Percentiles rank a stretch among this genome's conserved stretches.
These are phyloP conservation scores for Scedosporium boydii DNA, from an alignment of 2,329 filamentous ascomycete species.

Conservation along the genomic window DNA sequence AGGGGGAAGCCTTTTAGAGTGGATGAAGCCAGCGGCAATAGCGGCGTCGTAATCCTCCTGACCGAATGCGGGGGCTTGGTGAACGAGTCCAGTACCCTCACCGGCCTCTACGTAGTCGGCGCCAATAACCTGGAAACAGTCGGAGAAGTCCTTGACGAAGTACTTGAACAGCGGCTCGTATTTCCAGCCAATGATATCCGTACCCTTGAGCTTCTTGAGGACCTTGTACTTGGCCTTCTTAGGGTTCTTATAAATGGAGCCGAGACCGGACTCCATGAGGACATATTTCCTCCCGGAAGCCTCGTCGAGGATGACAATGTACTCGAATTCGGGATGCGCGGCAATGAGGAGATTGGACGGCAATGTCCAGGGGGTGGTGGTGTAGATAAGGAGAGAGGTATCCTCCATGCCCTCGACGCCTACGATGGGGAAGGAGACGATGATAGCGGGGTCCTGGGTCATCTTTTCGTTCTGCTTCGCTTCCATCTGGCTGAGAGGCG, in stretches of 20 bases:
- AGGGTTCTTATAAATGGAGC: slow-evolving; percentile 64
- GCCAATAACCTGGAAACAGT: slow-evolving; percentile 57
- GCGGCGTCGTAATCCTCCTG: slow-evolving; percentile 68
- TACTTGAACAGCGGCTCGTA: slow-evolving; percentile 66
- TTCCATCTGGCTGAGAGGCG: slow-evolving; percentile 67
- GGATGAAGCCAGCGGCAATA: slow-evolving; percentile 55
- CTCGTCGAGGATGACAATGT: slow-evolving; percentile 63
- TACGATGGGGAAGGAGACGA: slow-evolving; percentile 61
- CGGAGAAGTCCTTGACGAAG: slow-evolving; percentile 62
- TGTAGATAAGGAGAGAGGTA: slow-evolving; percentile 43
- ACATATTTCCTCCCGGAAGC: slow-evolving; percentile 58
- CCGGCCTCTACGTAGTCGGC: slow-evolving; percentile 63
- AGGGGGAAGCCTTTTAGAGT: slow-evolving; percentile 51
- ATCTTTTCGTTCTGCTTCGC: slow-evolving; percentile 69
- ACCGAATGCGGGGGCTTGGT: slow-evolving; percentile 66
- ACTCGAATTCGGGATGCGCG: slow-evolving; percentile 68
- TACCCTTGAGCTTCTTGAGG: slow-evolving; percentile 56
- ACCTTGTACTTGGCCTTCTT: slow-evolving; percentile 70
- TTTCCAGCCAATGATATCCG: slow-evolving; percentile 60
- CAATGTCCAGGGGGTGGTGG: slow-evolving; percentile 72
- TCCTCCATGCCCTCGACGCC: slow-evolving; percentile 53
- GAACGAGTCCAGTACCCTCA: slow-evolving; percentile 66
- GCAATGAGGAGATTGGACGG: slow-evolving; percentile 68
- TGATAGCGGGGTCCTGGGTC: slow-evolving; percentile 62
- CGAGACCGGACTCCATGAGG: slow-evolving; percentile 55